phyloP scores from a whole-genome alignment of 352 stramenopile genomes.

The Phytophthora citrophthora region DNA sequence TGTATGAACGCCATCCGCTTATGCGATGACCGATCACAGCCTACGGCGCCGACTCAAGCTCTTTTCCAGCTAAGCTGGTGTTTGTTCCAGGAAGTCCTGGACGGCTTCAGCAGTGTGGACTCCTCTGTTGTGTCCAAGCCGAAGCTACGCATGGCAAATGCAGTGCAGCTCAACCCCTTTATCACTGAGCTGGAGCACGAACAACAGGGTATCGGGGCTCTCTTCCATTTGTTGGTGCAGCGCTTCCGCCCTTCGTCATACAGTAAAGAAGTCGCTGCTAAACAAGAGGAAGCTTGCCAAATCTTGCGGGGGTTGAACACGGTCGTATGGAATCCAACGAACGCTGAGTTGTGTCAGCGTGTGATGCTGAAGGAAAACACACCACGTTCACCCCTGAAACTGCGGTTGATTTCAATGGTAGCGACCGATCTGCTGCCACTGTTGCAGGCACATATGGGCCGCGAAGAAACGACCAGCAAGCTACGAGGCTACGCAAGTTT shows the following conservation, averaged over 20 bases:
- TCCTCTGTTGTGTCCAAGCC: conserved; percentile 13
- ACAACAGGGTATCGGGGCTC: conserved; percentile 48
- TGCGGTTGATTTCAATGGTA: conserved; percentile 53
- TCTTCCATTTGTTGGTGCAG: conserved; percentile 61
- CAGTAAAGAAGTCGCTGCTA: conserved; percentile 24
- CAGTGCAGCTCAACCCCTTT: conserved; percentile 50
- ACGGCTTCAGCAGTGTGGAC: conserved; percentile 42
- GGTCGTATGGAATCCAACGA: conserved; percentile 62
- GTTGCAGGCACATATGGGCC: conserved; percentile 45
- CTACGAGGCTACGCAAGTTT: conserved; percentile 49
- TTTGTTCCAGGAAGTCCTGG: conserved; percentile 61
- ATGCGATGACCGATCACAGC: conserved; percentile 35
- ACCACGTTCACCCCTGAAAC: conserved; percentile 18
- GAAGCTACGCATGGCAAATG: conserved; percentile 44
- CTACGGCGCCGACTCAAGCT: conserved; percentile 16
- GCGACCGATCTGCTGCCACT: conserved; percentile 55
- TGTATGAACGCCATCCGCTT: conserved; percentile 56
- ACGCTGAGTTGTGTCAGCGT: conserved; percentile 55
- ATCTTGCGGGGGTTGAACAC: conserved; percentile 53
- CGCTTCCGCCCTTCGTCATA: conserved; percentile 46
- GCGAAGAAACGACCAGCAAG: conserved; percentile 36
- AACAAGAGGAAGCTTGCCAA: conserved; percentile 49
- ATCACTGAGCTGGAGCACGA: conserved; percentile 58
- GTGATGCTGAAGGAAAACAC: conserved; percentile 41
- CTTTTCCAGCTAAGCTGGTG: conserved; percentile 76